These are phyloP conservation scores for Forsythia viridissima DNA, from an alignment of 257 asterid genomes.

Conservation along the genomic window DNA sequence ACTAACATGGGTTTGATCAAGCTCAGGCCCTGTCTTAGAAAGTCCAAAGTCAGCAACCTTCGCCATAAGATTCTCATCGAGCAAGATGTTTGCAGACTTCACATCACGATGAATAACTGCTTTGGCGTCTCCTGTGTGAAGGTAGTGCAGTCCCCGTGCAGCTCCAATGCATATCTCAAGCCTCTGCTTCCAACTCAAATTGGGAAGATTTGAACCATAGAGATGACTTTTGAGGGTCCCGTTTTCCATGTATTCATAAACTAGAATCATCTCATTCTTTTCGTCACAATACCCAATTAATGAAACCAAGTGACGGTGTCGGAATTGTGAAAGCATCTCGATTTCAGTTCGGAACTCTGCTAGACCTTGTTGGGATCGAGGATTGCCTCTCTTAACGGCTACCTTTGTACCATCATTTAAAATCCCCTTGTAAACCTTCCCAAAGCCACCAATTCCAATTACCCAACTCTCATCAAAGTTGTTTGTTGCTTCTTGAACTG, in stretches of 20 bases:
- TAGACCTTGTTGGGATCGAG: slow-evolving; percentile 75
- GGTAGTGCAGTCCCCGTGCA: slow-evolving; percentile 80
- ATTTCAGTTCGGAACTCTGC: slow-evolving; percentile 81
- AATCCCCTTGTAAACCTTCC: slow-evolving; percentile 79
- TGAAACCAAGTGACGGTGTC: slow-evolving; percentile 82
- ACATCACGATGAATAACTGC: slow-evolving; percentile 84
- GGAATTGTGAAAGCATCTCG: slow-evolving; percentile 84
- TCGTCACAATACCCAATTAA: slow-evolving; percentile 83
- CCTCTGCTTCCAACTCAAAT: slow-evolving; percentile 78
- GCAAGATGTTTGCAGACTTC: slow-evolving; percentile 79
- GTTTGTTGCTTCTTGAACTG: slow-evolving; percentile 73
- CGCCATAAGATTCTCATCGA: slow-evolving; percentile 79
- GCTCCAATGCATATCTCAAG: slow-evolving; percentile 86
- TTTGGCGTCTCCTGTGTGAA: slow-evolving; percentile 73
- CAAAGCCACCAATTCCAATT: slow-evolving; percentile 85
- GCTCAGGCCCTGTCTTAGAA: slow-evolving; percentile 78
- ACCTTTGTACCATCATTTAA: slow-evolving; percentile 64
- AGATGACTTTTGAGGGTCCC: slow-evolving; percentile 79
- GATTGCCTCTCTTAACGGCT: slow-evolving; percentile 83
- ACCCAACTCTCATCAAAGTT: slow-evolving; percentile 70
- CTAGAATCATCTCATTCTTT: slow-evolving; percentile 74
- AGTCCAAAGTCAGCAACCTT: slow-evolving; percentile 89
- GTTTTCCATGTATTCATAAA: slow-evolving; percentile 81
- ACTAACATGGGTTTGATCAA: slow-evolving; percentile 87
- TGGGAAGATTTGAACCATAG: slow-evolving; percentile 54